Evolutionary conservation across 148 eudicot genomes (phyloP).

Genomic region (Diospyros kaki): DNA sequence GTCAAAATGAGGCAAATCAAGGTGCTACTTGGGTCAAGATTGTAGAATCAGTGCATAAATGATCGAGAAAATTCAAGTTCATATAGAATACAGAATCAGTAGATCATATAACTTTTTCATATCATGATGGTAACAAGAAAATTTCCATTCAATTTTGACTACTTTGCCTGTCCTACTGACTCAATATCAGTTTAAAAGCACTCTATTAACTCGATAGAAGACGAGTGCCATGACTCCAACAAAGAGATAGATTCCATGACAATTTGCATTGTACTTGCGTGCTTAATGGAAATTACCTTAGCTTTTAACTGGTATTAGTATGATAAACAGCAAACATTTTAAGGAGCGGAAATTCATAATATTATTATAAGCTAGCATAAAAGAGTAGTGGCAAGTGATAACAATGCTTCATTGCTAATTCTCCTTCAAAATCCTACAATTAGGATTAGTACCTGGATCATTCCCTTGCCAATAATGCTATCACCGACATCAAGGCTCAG

Average conservation of each 20-base stretch:
- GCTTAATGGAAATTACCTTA: no score
- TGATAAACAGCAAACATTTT: no score
- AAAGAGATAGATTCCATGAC: no score
- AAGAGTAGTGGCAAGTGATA: no score
- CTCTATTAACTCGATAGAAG: no score
- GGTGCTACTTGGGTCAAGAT: not conserved
- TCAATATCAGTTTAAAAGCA: no score
- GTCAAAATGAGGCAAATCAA: not conserved
- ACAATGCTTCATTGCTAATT: no score
- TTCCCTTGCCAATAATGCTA: constrained; percentile 93
- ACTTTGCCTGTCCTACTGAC: not conserved
- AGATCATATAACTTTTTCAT: not conserved
- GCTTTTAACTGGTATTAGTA: no score
- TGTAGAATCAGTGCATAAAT: not conserved
- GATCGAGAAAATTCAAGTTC: not conserved
- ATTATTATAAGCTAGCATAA: no score
- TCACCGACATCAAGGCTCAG: constrained; percentile 92
- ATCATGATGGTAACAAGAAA: not conserved
- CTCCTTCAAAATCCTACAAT: not conserved
- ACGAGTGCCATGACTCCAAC: no score
- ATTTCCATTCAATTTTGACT: not conserved
- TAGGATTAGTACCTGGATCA: constrained; percentile 66
- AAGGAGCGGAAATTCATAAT: no score
- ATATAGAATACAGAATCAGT: not conserved
- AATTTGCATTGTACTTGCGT: no score